These are phyloP conservation scores for Magnusiomyces ingens DNA, from an alignment of 1,139 yeast genomes.

Conservation along the genomic window DNA sequence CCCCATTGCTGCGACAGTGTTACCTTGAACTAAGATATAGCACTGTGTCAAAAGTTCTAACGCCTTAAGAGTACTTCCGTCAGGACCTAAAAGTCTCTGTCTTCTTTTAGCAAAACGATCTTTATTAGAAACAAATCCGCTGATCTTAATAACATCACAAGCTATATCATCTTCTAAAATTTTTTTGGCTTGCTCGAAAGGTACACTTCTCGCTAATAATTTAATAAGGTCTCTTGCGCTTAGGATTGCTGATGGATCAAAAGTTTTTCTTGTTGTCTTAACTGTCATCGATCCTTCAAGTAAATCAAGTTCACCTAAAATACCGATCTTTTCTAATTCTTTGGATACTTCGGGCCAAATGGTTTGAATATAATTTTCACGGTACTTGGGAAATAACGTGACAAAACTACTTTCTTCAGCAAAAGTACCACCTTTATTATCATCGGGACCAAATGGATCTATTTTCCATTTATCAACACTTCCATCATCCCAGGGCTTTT, in stretches of 20 bases:
- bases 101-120: conserved; percentile 93
- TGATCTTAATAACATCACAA: conserved; percentile 94
- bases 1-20: conserved; percentile 97
- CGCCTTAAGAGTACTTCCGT: conserved; percentile 94
- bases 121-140: conserved; percentile 79
- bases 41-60: conserved; percentile 88
- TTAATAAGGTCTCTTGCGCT: conserved; percentile 94
- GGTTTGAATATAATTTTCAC: conserved; percentile 83
- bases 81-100: conserved; percentile 94
- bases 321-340: conserved; percentile 58
- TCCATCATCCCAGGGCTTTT: conserved; percentile 97
- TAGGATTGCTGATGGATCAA: conserved; percentile 87
- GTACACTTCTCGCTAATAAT: conserved; percentile 90
- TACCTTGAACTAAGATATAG: conserved; percentile 93
- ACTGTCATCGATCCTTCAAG: conserved; percentile 98
- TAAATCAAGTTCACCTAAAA: conserved; percentile 76
- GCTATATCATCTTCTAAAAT: conserved; percentile 88
- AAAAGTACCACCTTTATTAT: conserved; percentile 77
- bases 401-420: conserved; percentile 93
- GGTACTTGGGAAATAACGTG: conserved; percentile 92
- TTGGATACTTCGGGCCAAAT: conserved; percentile 92
- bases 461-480: conserved; percentile 92
- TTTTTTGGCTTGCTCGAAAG: conserved; percentile 92
- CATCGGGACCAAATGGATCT: conserved; percentile 86
- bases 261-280: conserved; percentile 89